Evolutionary conservation across 1,284 basidiomycete genomes (phyloP).

Genomic region (Phlebopus sp.): DNA sequence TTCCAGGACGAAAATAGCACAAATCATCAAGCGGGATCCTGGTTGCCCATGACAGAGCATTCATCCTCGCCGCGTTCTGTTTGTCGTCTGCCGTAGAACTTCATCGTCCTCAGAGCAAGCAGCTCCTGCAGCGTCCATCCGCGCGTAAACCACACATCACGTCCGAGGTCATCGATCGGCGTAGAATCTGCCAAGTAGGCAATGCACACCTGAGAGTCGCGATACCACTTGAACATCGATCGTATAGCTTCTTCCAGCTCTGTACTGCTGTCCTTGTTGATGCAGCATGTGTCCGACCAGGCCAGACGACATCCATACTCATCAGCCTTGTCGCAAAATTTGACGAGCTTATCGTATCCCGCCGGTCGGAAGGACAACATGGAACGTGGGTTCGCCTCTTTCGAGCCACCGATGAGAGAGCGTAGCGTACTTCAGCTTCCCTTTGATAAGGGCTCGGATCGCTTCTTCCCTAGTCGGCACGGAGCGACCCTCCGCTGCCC

Average conservation of each 20-base stretch:
- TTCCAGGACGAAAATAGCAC: conserved; percentile 27
- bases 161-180: conserved; percentile 22
- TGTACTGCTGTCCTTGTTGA: conserved; percentile 17
- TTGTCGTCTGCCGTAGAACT: conserved; percentile 33
- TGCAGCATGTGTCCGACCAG: conserved; percentile 29
- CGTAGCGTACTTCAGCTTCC: conserved; percentile 56
- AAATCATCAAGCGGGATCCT: conserved; percentile 27
- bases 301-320: conserved; percentile 29
- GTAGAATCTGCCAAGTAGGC: conserved; percentile 32
- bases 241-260: conserved; percentile 33
- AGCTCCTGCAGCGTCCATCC: conserved; percentile 31
- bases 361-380: conserved; percentile 32
- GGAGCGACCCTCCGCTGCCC: conserved; percentile 45
- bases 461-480: conserved; percentile 39
- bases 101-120: conserved; percentile 28
- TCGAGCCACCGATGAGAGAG: conserved; percentile 60
- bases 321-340: conserved; percentile 25
- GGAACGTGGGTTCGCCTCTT: conserved; percentile 65
- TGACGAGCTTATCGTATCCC: conserved; percentile 26
- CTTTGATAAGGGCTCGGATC: conserved; percentile 39
- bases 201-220: conserved; percentile 28
- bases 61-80: conserved; percentile 22
- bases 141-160: conserved; percentile 34
- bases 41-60: conserved; percentile 27
- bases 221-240: conserved; percentile 34